Evolutionary conservation across 805 yeast species (phyloP), one percentile per base, ranked within the genome.

Genomic region (Scheffersomyces stipitis): DNA sequence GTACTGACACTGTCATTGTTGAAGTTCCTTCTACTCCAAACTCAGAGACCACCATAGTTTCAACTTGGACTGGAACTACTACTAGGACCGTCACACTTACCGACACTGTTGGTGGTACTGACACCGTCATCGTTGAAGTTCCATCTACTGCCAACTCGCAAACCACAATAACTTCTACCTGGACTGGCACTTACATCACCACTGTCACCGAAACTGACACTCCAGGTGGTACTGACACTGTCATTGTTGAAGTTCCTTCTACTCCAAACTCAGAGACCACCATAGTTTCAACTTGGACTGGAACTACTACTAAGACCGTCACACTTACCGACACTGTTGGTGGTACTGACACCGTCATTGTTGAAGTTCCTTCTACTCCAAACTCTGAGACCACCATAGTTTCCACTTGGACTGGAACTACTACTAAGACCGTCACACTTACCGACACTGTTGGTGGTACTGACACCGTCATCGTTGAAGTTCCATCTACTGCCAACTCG

Each of bases 171-270:
- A 36, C 33, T 10, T 15, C 28, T 4, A 31, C 31, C 17, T 35
- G 6, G 15, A 33, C 43, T 7, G 26, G 31, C 4, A 28, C 40
- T 3, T 32, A 31, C 10, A n/a, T n/a, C n/a, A 26, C 45, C 7
- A 44, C 51, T 8, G 36, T 44, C 22, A 45, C 48, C 4, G 26
- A 24, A 9, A 40, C 54, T 5, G 49, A 38, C 10, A 24, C 29
- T 15, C 27, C 48, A 15, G 42, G 41, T 3, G 44, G 37, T 13
- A 58, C 61, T 5, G 49, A 34, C 32, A 54, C 58, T 4, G 54
- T 52, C 16, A 48, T 42, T 15, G 56, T 51, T n/a, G 41, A 41
- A 15, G 52, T 48, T 12, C 60, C 60, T n/a, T n/a, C n/a, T n/a
- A n/a, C n/a, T n/a, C n/a, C n/a, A n/a, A n/a, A n/a, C n/a, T n/a